Evolutionary conservation across 441 rosid species (phyloP).

Genomic region (Jatropha multifida): DNA sequence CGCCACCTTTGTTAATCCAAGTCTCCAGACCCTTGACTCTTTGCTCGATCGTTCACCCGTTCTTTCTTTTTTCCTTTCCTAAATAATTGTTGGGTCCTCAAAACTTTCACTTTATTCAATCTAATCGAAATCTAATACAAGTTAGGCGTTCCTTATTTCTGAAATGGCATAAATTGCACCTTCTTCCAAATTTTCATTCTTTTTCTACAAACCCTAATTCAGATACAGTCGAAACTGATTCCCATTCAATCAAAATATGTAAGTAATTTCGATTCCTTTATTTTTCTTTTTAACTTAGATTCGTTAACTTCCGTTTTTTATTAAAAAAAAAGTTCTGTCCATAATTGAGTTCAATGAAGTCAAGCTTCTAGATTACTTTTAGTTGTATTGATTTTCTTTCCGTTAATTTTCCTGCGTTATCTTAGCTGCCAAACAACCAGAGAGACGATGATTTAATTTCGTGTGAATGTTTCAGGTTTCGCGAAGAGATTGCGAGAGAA

Average conservation of each 20-base stretch:
- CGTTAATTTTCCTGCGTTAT: background rate
- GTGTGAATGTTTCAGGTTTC: slow-evolving; percentile 47
- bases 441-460: background rate
- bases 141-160: background rate
- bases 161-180: too few relatives aligned
- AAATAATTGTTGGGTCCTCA: too few relatives aligned
- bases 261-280: background rate
- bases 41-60: too few relatives aligned
- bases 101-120: too few relatives aligned
- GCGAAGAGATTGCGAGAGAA: slow-evolving; percentile 53
- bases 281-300: background rate
- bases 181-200: background rate
- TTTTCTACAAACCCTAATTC: slow-evolving; percentile 11
- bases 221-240: background rate
- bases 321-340: too few relatives aligned
- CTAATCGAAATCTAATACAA: background rate
- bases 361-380: background rate
- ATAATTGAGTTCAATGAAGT: background rate
- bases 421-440: background rate
- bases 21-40: too few relatives aligned
- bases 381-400: background rate
- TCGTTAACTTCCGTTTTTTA: too few relatives aligned
- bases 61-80: too few relatives aligned
- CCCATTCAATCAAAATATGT: slow-evolving; percentile 20
- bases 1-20: too few relatives aligned